A percentile compares a stretch with the other conserved stretches of the same genome.
Conservation (phyloP, 2,329 filamentous ascomycete genomes). For the Colletotrichum sp. region DNA sequence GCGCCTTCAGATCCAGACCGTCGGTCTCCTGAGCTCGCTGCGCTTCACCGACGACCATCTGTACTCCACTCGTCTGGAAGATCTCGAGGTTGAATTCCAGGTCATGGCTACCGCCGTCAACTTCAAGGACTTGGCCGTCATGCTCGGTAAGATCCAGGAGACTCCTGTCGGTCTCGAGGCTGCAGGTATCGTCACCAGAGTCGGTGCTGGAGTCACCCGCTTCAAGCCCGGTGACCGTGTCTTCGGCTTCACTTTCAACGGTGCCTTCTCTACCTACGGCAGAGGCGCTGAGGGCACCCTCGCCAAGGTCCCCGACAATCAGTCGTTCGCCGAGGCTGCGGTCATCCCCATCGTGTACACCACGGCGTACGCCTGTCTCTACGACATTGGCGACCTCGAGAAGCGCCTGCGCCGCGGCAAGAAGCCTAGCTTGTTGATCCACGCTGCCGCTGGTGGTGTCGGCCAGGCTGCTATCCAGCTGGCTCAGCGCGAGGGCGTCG, state of each 20-base stretch:
- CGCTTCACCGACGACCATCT: constrained; percentile 24
- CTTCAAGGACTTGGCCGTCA: constrained; percentile 32
- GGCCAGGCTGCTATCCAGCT: constrained; percentile 45
- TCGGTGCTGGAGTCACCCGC: constrained; percentile 31
- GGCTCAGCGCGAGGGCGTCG: constrained; percentile 40
- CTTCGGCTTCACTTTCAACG: constrained; percentile 20
- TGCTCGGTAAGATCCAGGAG: constrained; percentile 26
- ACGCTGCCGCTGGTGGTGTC: constrained; percentile 41
- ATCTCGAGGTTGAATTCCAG: constrained; percentile 27
- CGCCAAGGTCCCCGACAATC: constrained; percentile 37
- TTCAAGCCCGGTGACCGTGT: constrained; percentile 36
- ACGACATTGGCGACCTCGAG: constrained; percentile 32
- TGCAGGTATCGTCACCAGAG: constrained; percentile 34
- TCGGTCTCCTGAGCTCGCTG: constrained; percentile 28
- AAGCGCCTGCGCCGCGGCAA: constrained; percentile 31
- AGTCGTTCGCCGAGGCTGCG: constrained; percentile 43
- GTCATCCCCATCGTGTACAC: constrained; percentile 29
- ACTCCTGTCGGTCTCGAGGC: constrained; percentile 34
- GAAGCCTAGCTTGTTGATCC: constrained; percentile 38
- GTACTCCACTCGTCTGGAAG: not conserved
- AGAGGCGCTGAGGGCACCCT: constrained; percentile 27
- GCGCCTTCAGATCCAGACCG: constrained; percentile 24
- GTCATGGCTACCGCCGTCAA: constrained; percentile 30
- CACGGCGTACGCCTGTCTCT: constrained; percentile 33
- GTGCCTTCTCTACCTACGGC: constrained; percentile 25